Base-by-base conservation (phyloP, 495 filamentous ascomycete species). In the Penicillium samsonianum region DNA sequence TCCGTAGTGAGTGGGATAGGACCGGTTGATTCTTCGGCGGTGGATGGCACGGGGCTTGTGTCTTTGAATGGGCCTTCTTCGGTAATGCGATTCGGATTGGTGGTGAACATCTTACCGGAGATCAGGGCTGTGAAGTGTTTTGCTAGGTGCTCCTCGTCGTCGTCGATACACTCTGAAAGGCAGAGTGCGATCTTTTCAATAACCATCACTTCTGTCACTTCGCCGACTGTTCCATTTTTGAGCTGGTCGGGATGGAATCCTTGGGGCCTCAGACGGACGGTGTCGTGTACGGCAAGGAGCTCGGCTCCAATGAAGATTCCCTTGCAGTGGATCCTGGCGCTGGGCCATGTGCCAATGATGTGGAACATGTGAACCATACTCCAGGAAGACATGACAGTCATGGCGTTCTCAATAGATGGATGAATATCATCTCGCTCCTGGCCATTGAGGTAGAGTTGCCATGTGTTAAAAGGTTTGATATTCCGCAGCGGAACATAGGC, bases 271-370 rank as follows among this genome's bases (percentile, higher is more conserved):
- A 87, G 62, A 14, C 82, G 80, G 2, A 85, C 73, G 2, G 73
- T 69, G 58, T 88, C 85, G 4, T 78, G 78, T 19, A 82, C 63
- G 11, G 73, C 58, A 2, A 86, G 45, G 7, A 84, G 64, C 57
- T 88, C 85, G 5, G 78, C 57, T 0, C 85, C 85, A 2, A 87
- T 61, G 54, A 75, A 88, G 31, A 86, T 75, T 2, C 82, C 84
- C 45, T 74, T 69, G 56, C 77, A 80, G 48, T 71, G 73, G 35
- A 87, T 73, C 1, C 63, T 62, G 0, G 78, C 81, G 19, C 79
- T 66, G 0, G 84, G 83, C 81, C 82, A 86, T 25, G 50, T 67
- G 4, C 84, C 84, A 42, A 59, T 70, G 59, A 87, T 79, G 43
- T 69, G 74, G 38, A 73, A 73, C 37, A 78, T 80, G 14, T 80